phyloP scores from a whole-genome alignment of 495 filamentous ascomycete species.

The Apiosordaria backusii region DNA sequence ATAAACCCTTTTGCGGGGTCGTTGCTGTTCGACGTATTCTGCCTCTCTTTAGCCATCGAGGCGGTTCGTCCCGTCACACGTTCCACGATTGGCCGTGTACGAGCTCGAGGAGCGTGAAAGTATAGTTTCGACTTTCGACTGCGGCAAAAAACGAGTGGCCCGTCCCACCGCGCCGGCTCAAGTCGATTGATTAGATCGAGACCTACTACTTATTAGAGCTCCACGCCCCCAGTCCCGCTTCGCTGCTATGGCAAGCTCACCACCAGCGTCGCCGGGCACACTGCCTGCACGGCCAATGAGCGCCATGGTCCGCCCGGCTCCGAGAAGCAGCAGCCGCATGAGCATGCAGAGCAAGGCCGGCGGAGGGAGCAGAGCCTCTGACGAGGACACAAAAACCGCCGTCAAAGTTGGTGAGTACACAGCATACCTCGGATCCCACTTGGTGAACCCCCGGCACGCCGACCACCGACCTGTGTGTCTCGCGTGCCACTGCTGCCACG shows the following conservation, averaged over 20 bases:
- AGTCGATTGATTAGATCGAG: slow-evolving; percentile 14
- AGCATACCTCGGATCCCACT: slow-evolving; percentile 8
- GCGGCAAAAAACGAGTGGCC: slow-evolving; percentile 9
- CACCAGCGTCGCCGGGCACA: slow-evolving; percentile 48
- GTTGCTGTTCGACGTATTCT: slow-evolving; percentile 19
- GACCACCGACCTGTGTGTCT: slow-evolving; percentile 17
- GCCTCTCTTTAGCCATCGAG: slow-evolving; percentile 16
- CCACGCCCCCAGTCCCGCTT: slow-evolving; percentile 20
- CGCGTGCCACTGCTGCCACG: slow-evolving; percentile 21
- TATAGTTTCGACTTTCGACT: not conserved
- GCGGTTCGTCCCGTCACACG: slow-evolving; percentile 17
- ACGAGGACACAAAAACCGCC: slow-evolving; percentile 92
- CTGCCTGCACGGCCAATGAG: slow-evolving; percentile 73
- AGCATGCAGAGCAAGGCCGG: slow-evolving; percentile 79
- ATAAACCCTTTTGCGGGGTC: slow-evolving; percentile 31
- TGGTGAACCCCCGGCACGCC: slow-evolving; percentile 19
- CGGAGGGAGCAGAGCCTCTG: slow-evolving; percentile 80
- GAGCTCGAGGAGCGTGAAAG: slow-evolving; percentile 1
- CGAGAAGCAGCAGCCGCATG: slow-evolving; percentile 82
- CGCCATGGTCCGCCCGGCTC: slow-evolving; percentile 73
- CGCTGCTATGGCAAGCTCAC: slow-evolving; percentile 53
- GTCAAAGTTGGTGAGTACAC: slow-evolving; percentile 94
- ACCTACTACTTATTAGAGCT: slow-evolving; percentile 23
- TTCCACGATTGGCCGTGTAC: slow-evolving; percentile 17
- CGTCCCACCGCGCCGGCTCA: slow-evolving; percentile 20